phyloP scores from a whole-genome alignment of 225 moss, liverwort and hornwort species.

The Thuidium tamariscinum region DNA sequence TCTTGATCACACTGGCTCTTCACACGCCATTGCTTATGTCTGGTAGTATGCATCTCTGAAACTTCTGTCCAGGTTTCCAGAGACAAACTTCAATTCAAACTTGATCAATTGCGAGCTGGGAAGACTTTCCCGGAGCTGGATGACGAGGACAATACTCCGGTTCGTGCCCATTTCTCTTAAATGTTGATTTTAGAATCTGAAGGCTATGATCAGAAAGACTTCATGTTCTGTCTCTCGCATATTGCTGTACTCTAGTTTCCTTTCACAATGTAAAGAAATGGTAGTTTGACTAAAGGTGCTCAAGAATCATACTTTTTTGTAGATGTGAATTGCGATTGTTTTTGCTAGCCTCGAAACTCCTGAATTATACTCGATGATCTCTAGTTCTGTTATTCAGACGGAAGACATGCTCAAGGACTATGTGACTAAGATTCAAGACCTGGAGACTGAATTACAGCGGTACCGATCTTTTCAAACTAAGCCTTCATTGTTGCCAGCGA shows the following conservation, averaged over 20 bases:
- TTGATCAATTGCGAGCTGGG: slow-evolving; percentile 77
- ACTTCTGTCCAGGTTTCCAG: slow-evolving; percentile 35
- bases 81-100: slow-evolving; percentile 63
- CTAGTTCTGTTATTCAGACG: slow-evolving; percentile 20
- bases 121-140: slow-evolving; percentile 62
- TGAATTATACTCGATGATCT: not conserved
- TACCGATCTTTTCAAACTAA: slow-evolving; percentile 26
- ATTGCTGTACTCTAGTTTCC: not conserved
- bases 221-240: not conserved
- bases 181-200: not conserved
- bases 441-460: slow-evolving; percentile 54
- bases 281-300: not conserved
- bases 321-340: not conserved
- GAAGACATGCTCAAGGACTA: slow-evolving; percentile 57
- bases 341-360: not conserved
- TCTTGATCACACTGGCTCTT: not conserved
- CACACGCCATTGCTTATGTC: not conserved
- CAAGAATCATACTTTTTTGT: not conserved
- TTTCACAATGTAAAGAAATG: not conserved
- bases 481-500: slow-evolving; percentile 23
- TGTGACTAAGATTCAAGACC: slow-evolving; percentile 60
- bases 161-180: slow-evolving; percentile 6
- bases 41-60: not conserved
- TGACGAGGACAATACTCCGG: slow-evolving; percentile 45
- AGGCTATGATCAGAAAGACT: not conserved